These are phyloP conservation scores for Cryphonectria japonica DNA, from an alignment of 2,329 filamentous ascomycete genomes.

Conservation along the genomic window DNA sequence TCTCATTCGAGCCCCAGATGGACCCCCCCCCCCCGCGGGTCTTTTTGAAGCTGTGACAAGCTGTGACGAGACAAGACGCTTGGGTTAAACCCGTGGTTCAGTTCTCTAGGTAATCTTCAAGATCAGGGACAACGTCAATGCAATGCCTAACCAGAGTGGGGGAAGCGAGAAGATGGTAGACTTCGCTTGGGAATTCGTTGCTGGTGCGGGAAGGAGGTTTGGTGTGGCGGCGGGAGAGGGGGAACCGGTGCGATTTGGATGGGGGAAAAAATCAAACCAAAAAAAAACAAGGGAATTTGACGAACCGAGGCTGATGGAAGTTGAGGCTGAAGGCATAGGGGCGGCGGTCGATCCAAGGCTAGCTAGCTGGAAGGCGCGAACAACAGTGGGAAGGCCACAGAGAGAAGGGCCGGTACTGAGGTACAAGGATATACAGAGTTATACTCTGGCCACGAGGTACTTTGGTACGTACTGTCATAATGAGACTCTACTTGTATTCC, in stretches of 20 bases:
- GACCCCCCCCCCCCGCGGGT: too few relatives aligned
- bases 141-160: background rate
- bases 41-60: conserved; percentile 4
- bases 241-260: background rate
- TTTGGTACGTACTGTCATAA: background rate
- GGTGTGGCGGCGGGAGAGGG: background rate
- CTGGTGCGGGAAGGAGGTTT: background rate
- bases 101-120: background rate
- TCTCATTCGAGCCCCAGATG: background rate
- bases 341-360: background rate
- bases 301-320: background rate
- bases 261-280: too few relatives aligned
- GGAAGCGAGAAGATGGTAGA: background rate
- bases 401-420: background rate
- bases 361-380: background rate
- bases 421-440: background rate
- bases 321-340: conserved; percentile 3
- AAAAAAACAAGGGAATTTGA: background rate
- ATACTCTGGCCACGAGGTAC: too few relatives aligned
- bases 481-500: background rate
- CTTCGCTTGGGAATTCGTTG: background rate
- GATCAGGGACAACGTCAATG: conserved; percentile 1
- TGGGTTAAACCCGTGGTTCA: background rate
- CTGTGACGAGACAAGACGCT: conserved; percentile 1
- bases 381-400: background rate